Percentiles rank a stretch among this genome's conserved stretches.
These are phyloP conservation scores for Huiozyma naganishii DNA, from an alignment of 805 yeast species.

Conservation along the genomic window DNA sequence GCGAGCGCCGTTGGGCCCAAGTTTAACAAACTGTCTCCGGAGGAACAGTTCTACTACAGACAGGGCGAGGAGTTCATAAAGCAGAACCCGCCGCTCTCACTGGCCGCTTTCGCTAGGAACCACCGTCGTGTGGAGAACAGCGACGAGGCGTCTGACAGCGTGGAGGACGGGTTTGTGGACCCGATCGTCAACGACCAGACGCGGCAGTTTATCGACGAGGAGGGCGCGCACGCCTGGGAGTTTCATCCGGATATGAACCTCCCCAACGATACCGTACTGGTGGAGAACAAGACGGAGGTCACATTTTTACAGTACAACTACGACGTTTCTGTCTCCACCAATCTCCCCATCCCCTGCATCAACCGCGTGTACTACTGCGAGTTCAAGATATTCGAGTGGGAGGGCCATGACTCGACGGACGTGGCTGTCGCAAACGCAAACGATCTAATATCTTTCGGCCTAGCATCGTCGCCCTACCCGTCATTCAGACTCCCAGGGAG, in stretches of 20 bases:
- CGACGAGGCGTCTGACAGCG: not conserved
- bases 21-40: slow-evolving; percentile 43
- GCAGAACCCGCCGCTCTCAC: slow-evolving; percentile 35
- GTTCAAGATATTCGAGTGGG: slow-evolving; percentile 65
- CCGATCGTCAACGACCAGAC: slow-evolving; percentile 28
- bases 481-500: slow-evolving; percentile 89
- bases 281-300: slow-evolving; percentile 55
- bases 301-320: slow-evolving; percentile 44
- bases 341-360: slow-evolving; percentile 71
- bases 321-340: slow-evolving; percentile 64
- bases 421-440: slow-evolving; percentile 18
- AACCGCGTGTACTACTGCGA: slow-evolving; percentile 88
- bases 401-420: slow-evolving; percentile 30
- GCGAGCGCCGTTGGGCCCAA: slow-evolving; percentile 51
- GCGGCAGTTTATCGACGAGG: slow-evolving; percentile 57
- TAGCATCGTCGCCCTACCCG: slow-evolving; percentile 84
- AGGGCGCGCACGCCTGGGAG: slow-evolving; percentile 86
- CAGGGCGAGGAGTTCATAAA: slow-evolving; percentile 31
- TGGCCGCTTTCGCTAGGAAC: slow-evolving; percentile 10
- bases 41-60: slow-evolving; percentile 31
- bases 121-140: not conserved
- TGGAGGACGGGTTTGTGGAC: slow-evolving; percentile 10
- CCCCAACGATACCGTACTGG: slow-evolving; percentile 45
- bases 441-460: slow-evolving; percentile 60
- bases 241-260: slow-evolving; percentile 49